Evolutionary conservation across 2,329 filamentous ascomycete species (phyloP).

Genomic region (Neonectria sp.): DNA sequence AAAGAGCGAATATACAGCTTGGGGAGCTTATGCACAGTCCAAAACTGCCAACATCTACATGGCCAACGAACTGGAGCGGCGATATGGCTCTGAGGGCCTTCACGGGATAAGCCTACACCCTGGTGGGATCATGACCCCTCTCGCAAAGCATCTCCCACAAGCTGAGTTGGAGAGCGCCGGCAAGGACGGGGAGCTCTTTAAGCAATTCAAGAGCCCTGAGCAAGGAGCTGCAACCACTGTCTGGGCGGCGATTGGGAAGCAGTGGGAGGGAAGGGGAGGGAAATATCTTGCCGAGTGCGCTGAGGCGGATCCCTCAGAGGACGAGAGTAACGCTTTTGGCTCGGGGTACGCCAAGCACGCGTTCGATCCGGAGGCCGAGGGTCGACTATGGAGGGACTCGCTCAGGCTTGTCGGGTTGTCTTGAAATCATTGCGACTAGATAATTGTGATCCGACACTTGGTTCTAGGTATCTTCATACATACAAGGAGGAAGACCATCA

Average conservation of each 20-base stretch:
- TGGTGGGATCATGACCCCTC: conserved; percentile 51
- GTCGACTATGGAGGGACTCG: no score
- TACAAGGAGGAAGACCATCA: no score
- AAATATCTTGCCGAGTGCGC: conserved; percentile 29
- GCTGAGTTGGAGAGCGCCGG: neutral
- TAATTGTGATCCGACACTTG: no score
- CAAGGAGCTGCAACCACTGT: conserved; percentile 41
- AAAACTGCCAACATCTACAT: conserved; percentile 67
- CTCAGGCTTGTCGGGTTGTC: no score
- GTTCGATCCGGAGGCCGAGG: no score
- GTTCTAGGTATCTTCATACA: no score
- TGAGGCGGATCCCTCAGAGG: no score
- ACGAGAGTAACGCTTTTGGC: no score
- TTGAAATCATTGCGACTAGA: no score
- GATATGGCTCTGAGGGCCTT: conserved; percentile 47
- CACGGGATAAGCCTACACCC: conserved; percentile 43
- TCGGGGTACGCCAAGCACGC: no score
- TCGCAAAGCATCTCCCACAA: neutral
- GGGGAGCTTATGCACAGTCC: conserved; percentile 60
- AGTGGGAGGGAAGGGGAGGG: conserved; percentile 34
- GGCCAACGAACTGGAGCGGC: conserved; percentile 31
- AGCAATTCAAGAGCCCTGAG: conserved; percentile 18
- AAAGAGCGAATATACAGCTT: conserved; percentile 40
- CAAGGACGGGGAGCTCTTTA: no score
- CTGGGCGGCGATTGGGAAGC: conserved; percentile 34